Conservation (phyloP, 768 basidiomycete genomes). For the Auricularia heimuer region DNA sequence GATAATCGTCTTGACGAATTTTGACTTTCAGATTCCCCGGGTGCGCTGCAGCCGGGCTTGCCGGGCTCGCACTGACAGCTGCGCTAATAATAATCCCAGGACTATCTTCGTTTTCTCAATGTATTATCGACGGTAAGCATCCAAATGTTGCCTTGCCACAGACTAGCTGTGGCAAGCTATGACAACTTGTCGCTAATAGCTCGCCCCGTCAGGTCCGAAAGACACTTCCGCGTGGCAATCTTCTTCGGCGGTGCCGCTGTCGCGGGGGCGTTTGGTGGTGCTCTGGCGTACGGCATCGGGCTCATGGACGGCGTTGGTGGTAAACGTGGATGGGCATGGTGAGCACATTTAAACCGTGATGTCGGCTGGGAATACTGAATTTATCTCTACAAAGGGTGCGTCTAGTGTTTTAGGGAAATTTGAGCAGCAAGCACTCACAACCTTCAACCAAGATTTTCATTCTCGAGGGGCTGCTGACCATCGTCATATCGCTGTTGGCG, state of each 20-base stretch:
- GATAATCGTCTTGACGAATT: too few relatives aligned
- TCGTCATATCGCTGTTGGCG: constrained; percentile 34
- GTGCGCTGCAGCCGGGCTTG: neutral
- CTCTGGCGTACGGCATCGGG: constrained; percentile 48
- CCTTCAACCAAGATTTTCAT: neutral
- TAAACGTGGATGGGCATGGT: constrained; percentile 53
- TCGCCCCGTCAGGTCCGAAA: constrained; percentile 33
- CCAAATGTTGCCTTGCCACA: neutral
- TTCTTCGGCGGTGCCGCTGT: constrained; percentile 54
- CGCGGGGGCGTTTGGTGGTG: constrained; percentile 57
- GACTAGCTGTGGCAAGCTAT: too few relatives aligned
- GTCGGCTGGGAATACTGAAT: constrained; percentile 31
- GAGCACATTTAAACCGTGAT: neutral
- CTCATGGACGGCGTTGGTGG: constrained; percentile 56
- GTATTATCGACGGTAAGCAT: neutral
- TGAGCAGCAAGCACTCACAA: too few relatives aligned
- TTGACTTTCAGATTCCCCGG: constrained; percentile 29
- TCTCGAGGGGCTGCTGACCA: constrained; percentile 33
- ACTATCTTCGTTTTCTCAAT: neutral
- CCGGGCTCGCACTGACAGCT: constrained; percentile 36
- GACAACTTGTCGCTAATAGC: too few relatives aligned
- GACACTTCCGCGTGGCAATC: constrained; percentile 50
- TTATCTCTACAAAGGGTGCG: constrained; percentile 40
- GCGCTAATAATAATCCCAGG: constrained; percentile 38
- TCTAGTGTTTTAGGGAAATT: neutral